Base-by-base conservation (phyloP, 139 green algal genomes). In the Micractinium conductrix region DNA sequence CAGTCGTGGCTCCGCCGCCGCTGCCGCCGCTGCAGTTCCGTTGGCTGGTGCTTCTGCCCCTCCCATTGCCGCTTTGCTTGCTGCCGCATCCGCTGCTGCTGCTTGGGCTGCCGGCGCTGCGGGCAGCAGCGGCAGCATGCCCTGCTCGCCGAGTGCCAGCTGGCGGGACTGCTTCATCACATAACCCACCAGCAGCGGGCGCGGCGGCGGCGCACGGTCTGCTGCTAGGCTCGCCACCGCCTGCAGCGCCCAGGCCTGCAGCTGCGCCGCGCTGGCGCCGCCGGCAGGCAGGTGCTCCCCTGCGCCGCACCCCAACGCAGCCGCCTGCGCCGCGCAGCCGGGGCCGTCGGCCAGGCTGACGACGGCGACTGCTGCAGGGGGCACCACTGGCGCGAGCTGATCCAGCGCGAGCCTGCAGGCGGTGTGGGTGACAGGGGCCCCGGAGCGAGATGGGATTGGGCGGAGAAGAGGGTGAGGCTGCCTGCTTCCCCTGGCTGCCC, bases 91-190 rank as follows among this genome's bases (percentile, higher is more conserved):
- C 48, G 28, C 28, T 17, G n/a, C 44, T 53, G n/a, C 69, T 38
- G 43, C 55, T n/a, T 26, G 1, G 22, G 42, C 48, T 33, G 48
- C 26, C 2, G 2, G 16, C 0, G 82, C 16, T 8, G 38, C 19
- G 4, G 82, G 83, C 53, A 84, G 58, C 43, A 84, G 45, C 10
- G 84, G 84, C 78, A 88, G 84, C 84, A 88, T 73, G 69, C 78
- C 78, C 44, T 88, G 62, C 42, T 37, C 28, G 17, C 7, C 35
- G 33, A 88, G 78, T 5, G 30, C 65, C 33, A 81, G 69, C 78
- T 76, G 58, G 28, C 84, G 68, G 6, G 84, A 81, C 22, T 60
- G 33, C 43, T 88, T 88, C 84, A 88, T 88, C 33, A 76, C 78
- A 43, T 88, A 84, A 5, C 84, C 84, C 17, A 84, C 71, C 3